Conservation (phyloP, 768 basidiomycete species). For the Tulasnella sp. region DNA sequence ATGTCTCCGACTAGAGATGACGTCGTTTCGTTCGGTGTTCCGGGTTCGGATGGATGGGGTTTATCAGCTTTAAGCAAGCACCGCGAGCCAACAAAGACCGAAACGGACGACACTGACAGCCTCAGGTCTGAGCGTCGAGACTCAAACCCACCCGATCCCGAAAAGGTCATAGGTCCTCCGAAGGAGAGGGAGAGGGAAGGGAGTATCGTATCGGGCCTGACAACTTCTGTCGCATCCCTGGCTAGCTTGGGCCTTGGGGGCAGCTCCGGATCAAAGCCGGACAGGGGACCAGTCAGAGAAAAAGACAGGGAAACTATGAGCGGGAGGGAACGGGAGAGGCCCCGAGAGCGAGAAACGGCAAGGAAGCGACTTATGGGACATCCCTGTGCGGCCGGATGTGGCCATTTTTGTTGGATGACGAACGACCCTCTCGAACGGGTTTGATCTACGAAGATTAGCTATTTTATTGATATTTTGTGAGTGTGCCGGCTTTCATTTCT, state of each 20-base stretch:
- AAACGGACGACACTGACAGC: background rate
- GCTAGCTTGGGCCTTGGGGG: background rate
- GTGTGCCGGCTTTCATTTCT: background rate
- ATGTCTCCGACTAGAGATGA: conserved; percentile 34
- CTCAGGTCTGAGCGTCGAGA: conserved; percentile 20
- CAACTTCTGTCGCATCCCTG: conserved; percentile 9
- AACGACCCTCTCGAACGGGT: conserved; percentile 29
- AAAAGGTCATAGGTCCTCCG: background rate
- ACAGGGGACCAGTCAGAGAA: conserved; percentile 2
- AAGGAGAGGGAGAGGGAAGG: conserved; percentile 12
- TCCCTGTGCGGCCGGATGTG: conserved; percentile 75
- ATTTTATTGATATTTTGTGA: background rate
- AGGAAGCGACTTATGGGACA: conserved; percentile 47
- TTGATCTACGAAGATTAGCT: background rate
- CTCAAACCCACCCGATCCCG: conserved; percentile 12
- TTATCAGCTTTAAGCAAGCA: conserved; percentile 15
- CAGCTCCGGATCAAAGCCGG: background rate
- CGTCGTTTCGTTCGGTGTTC: background rate
- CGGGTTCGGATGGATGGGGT: conserved; percentile 24
- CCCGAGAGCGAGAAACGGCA: background rate
- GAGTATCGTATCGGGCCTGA: background rate
- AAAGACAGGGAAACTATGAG: background rate
- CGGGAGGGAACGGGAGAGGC: conserved; percentile 9
- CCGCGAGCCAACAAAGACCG: background rate
- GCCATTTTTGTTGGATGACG: conserved; percentile 73